Base-by-base conservation (phyloP, 352 stramenopile genomes). In the Phytopythium aichiense region DNA sequence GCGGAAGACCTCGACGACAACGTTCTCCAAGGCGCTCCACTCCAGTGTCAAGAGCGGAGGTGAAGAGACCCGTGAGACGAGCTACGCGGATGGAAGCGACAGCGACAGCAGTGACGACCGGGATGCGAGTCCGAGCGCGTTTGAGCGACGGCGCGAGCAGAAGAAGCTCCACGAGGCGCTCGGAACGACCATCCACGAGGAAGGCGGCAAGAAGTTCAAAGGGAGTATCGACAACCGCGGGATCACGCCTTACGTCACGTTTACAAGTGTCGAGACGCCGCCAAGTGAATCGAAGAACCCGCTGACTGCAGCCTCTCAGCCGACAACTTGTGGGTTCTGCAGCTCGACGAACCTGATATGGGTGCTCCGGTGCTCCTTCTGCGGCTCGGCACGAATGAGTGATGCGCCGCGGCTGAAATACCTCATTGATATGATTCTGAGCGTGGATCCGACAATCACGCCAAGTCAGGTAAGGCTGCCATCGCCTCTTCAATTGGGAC, bases 341-440 rank as follows among this genome's bases (percentile, higher is more conserved):
- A 86, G 70, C 63, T 84, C 77, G 1, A 88, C 70, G 20, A 92
- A 94, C 54, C 63, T 92, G 13, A 20, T 78, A 6, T 94, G 85
- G 81, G 63, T 79, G 1, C 64, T 92, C 7, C 75, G 75, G 12
- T 92, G 85, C 60, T 76, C 75, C 2, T 93, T 92, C 58, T 93
- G 84, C 48, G 81, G 80, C 0, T 92, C 73, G 49, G 64, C 74
- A 9, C 81, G 85, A 25, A 89, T 91, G 72, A 87, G 81, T 23
- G 80, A 91, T 38, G 80, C 79, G 2, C 83, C 85, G 9, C 65
- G 83, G 28, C 66, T 94, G 37, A 88, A 89, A 42, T 91, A 94
- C 45, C 58, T 94, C 18, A 79, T 92, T 48, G 78, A 91, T 37
- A 94, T 88, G 81, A 80, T 90, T 30, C 64, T 91, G 30, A 89